phyloP scores from a whole-genome alignment of 495 filamentous ascomycete genomes.

The Copromyces sp. region DNA sequence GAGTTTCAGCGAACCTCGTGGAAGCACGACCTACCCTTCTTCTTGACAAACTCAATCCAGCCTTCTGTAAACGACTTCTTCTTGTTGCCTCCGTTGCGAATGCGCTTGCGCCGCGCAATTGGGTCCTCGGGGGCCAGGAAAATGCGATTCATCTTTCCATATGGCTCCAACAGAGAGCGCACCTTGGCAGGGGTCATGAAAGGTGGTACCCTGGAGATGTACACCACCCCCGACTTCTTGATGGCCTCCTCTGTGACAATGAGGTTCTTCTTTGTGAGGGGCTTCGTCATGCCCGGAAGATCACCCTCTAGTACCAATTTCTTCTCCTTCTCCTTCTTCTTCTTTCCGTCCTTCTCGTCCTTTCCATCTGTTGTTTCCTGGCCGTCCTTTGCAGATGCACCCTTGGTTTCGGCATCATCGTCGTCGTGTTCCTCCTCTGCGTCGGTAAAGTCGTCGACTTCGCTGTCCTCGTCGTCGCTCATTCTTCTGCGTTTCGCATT shows the following conservation, averaged over 20 bases:
- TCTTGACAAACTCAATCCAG: constrained; percentile 75
- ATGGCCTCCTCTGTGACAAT: constrained; percentile 46
- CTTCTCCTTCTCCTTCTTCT: constrained; percentile 12
- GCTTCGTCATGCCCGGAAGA: constrained; percentile 36
- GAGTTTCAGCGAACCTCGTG: neutral
- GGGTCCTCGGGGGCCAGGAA: constrained; percentile 80
- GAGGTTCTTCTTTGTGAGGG: constrained; percentile 49
- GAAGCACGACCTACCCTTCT: constrained; percentile 6
- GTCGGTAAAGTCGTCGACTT: constrained; percentile 22
- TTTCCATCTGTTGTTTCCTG: constrained; percentile 12
- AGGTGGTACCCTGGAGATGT: constrained; percentile 82
- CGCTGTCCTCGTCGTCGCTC: constrained; percentile 33
- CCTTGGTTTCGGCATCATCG: constrained; percentile 11
- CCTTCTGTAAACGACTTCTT: constrained; percentile 81
- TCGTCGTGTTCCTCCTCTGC: constrained; percentile 23
- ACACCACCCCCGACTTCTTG: constrained; percentile 67
- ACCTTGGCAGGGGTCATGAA: constrained; percentile 88
- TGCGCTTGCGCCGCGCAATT: constrained; percentile 44
- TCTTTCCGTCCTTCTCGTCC: constrained; percentile 8
- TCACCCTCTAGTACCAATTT: constrained; percentile 18
- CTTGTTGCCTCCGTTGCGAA: constrained; percentile 71
- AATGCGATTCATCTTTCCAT: constrained; percentile 72
- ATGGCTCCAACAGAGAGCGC: constrained; percentile 62
- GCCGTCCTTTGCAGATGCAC: neutral
- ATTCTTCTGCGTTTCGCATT: constrained; percentile 58